phyloP scores from a whole-genome alignment of 2,329 filamentous ascomycete species.

The Colletotrichum lupini region DNA sequence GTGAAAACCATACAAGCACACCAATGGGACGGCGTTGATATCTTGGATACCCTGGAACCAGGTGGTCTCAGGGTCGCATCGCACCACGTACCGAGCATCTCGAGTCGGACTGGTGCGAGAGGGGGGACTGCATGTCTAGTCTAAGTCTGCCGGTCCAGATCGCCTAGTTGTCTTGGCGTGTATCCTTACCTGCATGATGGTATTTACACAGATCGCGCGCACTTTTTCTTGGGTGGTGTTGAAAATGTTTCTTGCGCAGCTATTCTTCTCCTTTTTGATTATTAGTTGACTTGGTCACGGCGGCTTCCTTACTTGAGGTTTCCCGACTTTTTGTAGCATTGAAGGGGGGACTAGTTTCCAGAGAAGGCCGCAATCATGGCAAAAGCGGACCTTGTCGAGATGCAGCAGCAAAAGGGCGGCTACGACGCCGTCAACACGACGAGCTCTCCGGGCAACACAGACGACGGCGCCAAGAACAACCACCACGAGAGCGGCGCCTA shows the following conservation, averaged over 20 bases:
- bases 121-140: slow-evolving; percentile 18
- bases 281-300: no score
- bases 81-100: slow-evolving; percentile 27
- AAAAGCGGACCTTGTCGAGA: neutral
- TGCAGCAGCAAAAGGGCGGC: slow-evolving; percentile 13
- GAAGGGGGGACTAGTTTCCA: no score
- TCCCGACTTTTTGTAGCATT: no score
- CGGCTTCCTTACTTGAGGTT: neutral
- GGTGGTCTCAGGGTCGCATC: slow-evolving; percentile 23
- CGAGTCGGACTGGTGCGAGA: slow-evolving; percentile 25
- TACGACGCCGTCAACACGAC: slow-evolving; percentile 26
- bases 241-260: neutral
- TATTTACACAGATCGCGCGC: neutral
- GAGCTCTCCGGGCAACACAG: slow-evolving; percentile 23
- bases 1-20: neutral
- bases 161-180: slow-evolving; percentile 19
- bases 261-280: neutral
- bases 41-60: neutral
- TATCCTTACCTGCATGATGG: neutral
- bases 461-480: neutral
- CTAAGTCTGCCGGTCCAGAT: neutral
- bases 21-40: slow-evolving; percentile 10
- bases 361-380: neutral
- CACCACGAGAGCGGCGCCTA: neutral
- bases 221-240: neutral